A percentile compares a stretch with the other conserved stretches of the same genome.
These are phyloP conservation scores for Pleurotus cornucopiae DNA, from an alignment of 768 basidiomycete species.

Conservation along the genomic window DNA sequence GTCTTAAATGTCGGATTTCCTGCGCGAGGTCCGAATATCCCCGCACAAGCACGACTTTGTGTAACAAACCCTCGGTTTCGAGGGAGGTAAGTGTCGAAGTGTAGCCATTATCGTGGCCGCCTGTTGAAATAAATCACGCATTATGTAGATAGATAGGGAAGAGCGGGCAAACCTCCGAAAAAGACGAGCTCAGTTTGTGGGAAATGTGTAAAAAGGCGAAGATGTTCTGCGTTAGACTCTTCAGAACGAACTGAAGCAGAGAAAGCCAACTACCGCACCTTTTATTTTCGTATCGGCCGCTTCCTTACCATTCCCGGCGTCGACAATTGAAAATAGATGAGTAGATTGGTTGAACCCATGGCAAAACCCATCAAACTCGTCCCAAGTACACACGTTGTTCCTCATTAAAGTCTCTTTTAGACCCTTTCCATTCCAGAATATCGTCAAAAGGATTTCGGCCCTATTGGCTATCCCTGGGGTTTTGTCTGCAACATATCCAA, in stretches of 20 bases:
- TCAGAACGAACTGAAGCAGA: constrained; percentile 5
- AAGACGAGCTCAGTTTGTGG: constrained; percentile 42
- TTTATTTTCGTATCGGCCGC: constrained; percentile 52
- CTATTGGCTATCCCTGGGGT: constrained; percentile 1
- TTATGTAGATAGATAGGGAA: neutral
- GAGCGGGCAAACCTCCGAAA: constrained; percentile 37
- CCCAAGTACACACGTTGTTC: constrained; percentile 25
- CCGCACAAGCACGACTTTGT: constrained; percentile 42
- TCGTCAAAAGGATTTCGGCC: constrained; percentile 32
- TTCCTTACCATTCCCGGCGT: constrained; percentile 49
- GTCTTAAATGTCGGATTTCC: constrained; percentile 31
- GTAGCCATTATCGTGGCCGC: constrained; percentile 52
- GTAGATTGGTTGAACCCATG: constrained; percentile 47
- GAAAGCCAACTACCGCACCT: constrained; percentile 27
- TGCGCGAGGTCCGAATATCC: constrained; percentile 39
- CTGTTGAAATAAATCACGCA: constrained; percentile 17
- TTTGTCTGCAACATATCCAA: constrained; percentile 10
- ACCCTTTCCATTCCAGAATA: constrained; percentile 41
- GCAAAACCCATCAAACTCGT: constrained; percentile 40
- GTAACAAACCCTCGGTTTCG: constrained; percentile 36
- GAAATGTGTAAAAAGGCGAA: constrained; percentile 38
- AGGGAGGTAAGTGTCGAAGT: constrained; percentile 33
- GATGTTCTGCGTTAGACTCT: constrained; percentile 25
- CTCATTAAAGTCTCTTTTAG: constrained; percentile 31
- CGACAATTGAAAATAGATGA: constrained; percentile 44